Conservation (phyloP, 179 eudicot species). For the Beta lomatogona region DNA sequence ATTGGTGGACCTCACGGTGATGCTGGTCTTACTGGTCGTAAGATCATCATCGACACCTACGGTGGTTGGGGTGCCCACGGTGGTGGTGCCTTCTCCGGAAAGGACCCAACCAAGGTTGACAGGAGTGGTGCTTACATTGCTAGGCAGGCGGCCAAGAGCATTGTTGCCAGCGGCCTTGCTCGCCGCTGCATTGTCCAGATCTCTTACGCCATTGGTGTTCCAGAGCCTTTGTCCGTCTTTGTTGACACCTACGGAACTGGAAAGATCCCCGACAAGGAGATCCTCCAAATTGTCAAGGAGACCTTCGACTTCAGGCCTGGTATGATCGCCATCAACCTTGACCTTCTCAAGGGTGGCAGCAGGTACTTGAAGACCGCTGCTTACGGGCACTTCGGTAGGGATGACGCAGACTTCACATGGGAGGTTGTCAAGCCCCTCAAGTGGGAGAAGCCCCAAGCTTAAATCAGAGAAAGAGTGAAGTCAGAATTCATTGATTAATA, state of each 20-base stretch:
- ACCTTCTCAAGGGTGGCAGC: slow-evolving; percentile 69
- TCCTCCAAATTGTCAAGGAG: slow-evolving; percentile 75
- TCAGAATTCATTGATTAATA: slow-evolving; percentile 31
- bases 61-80: slow-evolving; percentile 95
- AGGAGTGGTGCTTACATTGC: slow-evolving; percentile 85
- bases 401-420: slow-evolving; percentile 77
- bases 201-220: slow-evolving; percentile 86
- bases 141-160: slow-evolving; percentile 91
- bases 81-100: slow-evolving; percentile 89
- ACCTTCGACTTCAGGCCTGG: slow-evolving; percentile 86
- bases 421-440: slow-evolving; percentile 79
- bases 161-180: slow-evolving; percentile 81
- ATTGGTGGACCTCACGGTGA: slow-evolving; percentile 96
- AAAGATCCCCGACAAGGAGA: slow-evolving; percentile 79
- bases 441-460: slow-evolving; percentile 64
- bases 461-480: background rate
- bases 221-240: slow-evolving; percentile 81
- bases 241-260: slow-evolving; percentile 86
- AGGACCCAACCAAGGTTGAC: slow-evolving; percentile 92
- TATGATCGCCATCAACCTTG: slow-evolving; percentile 71
- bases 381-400: slow-evolving; percentile 76
- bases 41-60: slow-evolving; percentile 79
- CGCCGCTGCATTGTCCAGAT: slow-evolving; percentile 82
- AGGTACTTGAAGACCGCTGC: slow-evolving; percentile 66
- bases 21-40: slow-evolving; percentile 86